Conservation (phyloP, 2,329 filamentous ascomycete species). For the Beauveria sp. region DNA sequence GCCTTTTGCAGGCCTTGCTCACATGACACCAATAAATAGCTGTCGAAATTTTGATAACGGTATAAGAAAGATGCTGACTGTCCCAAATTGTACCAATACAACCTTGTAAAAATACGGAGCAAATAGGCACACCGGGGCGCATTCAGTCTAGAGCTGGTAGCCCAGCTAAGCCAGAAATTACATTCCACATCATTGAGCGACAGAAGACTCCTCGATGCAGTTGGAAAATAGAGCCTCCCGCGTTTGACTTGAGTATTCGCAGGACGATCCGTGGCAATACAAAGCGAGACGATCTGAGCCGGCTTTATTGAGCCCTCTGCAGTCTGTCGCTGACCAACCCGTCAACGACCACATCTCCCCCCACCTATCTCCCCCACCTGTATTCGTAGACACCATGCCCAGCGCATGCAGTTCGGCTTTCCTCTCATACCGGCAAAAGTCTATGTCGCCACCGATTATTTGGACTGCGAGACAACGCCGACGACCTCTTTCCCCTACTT, state of each 20-base stretch:
- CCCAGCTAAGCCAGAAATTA: not conserved
- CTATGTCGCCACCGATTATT: not conserved
- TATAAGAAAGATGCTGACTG: not conserved
- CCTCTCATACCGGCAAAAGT: not conserved
- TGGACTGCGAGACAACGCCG: not conserved
- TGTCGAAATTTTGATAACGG: not conserved
- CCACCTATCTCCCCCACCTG: not conserved
- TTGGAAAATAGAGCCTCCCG: not conserved
- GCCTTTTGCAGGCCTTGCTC: not conserved
- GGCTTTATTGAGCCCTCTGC: not conserved
- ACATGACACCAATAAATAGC: not conserved
- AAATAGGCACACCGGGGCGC: not conserved
- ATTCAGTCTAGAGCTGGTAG: not conserved
- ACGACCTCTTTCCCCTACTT: not conserved
- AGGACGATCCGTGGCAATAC: not conserved
- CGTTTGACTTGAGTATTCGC: not conserved
- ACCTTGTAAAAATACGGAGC: not conserved
- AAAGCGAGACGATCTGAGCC: not conserved
- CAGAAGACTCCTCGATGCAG: not conserved
- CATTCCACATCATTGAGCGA: not conserved
- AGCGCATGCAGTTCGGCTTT: not conserved
- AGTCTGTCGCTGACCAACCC: slow-evolving; percentile 6
- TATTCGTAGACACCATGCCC: not conserved
- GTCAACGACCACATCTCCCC: not conserved
- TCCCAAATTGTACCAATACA: not conserved